These are phyloP conservation scores for Crithidia bombi DNA, from an alignment of 208 protist species.

Conservation along the genomic window DNA sequence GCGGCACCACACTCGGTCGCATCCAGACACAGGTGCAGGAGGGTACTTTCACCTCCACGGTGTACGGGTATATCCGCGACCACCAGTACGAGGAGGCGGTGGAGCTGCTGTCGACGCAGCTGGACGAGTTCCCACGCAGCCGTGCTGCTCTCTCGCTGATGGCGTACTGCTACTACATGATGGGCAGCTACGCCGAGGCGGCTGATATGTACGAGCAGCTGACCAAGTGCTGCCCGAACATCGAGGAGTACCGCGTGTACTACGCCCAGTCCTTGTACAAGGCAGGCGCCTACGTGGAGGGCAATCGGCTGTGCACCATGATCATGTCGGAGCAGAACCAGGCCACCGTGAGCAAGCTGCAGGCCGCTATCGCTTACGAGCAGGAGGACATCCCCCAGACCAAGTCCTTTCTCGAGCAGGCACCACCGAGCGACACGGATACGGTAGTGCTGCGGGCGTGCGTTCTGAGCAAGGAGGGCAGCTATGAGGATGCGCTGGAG, in stretches of 20 bases:
- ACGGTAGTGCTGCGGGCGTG: slow-evolving; percentile 89
- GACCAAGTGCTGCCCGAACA: slow-evolving; percentile 89
- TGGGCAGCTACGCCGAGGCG: slow-evolving; percentile 91
- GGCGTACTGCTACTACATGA: slow-evolving; percentile 96
- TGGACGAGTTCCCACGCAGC: slow-evolving; percentile 95
- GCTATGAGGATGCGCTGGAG: slow-evolving; percentile 92
- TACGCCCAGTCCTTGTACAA: slow-evolving; percentile 96
- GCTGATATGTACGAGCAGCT: slow-evolving; percentile 93
- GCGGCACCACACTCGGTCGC: slow-evolving; percentile 90
- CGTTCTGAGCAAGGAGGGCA: slow-evolving; percentile 91
- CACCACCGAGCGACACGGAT: slow-evolving; percentile 83
- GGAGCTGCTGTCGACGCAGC: slow-evolving; percentile 85
- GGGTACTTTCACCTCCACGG: slow-evolving; percentile 94
- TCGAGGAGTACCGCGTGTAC: slow-evolving; percentile 96
- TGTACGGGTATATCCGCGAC: slow-evolving; percentile 95
- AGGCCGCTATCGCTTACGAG: slow-evolving; percentile 93
- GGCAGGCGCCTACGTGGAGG: slow-evolving; percentile 92
- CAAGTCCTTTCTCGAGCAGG: slow-evolving; percentile 90
- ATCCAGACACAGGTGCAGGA: slow-evolving; percentile 92
- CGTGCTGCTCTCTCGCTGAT: slow-evolving; percentile 96
- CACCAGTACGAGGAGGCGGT: slow-evolving; percentile 95
- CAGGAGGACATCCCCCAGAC: slow-evolving; percentile 92
- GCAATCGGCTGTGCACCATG: slow-evolving; percentile 74
- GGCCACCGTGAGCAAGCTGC: slow-evolving; percentile 86
- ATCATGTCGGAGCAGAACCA: slow-evolving; percentile 88